Evolutionary conservation across 129 eudicot genomes (phyloP).

Genomic region (Dittrichia graveolens): DNA sequence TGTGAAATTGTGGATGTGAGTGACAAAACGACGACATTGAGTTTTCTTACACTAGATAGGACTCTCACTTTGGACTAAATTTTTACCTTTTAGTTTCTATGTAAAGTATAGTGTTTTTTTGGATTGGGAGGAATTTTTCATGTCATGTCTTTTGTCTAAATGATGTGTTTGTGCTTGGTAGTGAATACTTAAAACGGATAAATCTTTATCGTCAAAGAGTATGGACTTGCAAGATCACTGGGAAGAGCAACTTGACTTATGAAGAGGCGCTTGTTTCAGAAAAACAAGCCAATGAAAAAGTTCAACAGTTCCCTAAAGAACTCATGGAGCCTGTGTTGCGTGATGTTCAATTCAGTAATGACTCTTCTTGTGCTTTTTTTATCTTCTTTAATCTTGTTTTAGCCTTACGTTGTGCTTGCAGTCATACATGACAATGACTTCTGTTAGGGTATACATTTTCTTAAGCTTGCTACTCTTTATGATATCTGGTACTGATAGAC

Average conservation of each 20-base stretch:
- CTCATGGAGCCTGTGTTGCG: conserved; percentile 72
- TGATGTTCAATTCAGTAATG: conserved; percentile 83
- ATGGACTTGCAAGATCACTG: conserved; percentile 92
- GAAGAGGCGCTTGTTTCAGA: conserved; percentile 93
- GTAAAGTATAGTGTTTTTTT: not conserved
- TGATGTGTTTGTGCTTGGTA: conserved; percentile 22
- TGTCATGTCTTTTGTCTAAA: not conserved
- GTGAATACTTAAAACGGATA: conserved; percentile 82
- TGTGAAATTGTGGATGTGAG: not conserved
- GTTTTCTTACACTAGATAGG: not conserved
- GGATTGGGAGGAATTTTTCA: not conserved
- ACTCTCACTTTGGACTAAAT: not conserved
- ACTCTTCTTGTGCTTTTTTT: not conserved
- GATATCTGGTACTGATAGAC: not conserved
- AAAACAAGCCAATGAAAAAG: conserved; percentile 64
- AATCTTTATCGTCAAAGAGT: conserved; percentile 73
- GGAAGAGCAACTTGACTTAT: conserved; percentile 81
- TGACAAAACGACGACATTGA: not conserved
- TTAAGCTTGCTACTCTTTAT: not conserved
- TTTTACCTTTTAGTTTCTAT: not conserved
- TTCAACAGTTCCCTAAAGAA: conserved; percentile 75
- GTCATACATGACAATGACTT: conserved; percentile 7
- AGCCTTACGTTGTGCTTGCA: conserved; percentile 10
- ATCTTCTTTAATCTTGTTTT: not conserved
- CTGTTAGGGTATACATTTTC: not conserved